Evolutionary conservation across 2,329 filamentous ascomycete species (phyloP).

Genomic region (Phialophora expanda): DNA sequence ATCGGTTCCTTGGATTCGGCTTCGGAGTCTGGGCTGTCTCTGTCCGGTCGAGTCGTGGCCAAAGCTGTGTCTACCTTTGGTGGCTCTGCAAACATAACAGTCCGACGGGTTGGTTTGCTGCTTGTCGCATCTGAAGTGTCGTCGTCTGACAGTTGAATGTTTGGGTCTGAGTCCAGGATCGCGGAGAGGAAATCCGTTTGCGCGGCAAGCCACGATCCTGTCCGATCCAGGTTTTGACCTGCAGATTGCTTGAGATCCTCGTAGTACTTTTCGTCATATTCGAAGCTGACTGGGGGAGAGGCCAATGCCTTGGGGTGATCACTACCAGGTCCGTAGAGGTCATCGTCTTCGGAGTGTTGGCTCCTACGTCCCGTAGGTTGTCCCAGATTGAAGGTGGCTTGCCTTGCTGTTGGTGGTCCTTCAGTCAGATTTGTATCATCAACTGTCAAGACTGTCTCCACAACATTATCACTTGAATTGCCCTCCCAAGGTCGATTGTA

Average conservation of each 20-base stretch:
- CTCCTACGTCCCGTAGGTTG: slow-evolving; percentile 9
- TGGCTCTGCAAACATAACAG: slow-evolving; percentile 20
- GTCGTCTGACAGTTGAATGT: slow-evolving; percentile 27
- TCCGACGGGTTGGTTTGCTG: slow-evolving; percentile 19
- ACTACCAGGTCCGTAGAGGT: slow-evolving; percentile 36
- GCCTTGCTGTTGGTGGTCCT: slow-evolving; percentile 69
- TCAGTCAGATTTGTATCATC: slow-evolving; percentile 56
- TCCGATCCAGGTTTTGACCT: slow-evolving; percentile 78
- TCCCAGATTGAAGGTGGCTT: slow-evolving; percentile 38
- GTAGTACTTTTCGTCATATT: slow-evolving; percentile 77
- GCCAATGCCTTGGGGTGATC: slow-evolving; percentile 35
- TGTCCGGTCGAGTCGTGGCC: slow-evolving; percentile 46
- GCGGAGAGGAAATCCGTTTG: slow-evolving; percentile 78
- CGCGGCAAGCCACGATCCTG: slow-evolving; percentile 81
- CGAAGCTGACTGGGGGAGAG: slow-evolving; percentile 55
- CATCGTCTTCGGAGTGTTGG: slow-evolving; percentile 33
- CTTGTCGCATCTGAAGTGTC: not conserved
- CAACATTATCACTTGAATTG: slow-evolving; percentile 46
- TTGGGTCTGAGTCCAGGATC: slow-evolving; percentile 62
- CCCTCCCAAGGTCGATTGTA: slow-evolving; percentile 80
- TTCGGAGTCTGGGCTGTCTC: slow-evolving; percentile 51
- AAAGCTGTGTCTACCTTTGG: slow-evolving; percentile 23
- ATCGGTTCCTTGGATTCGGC: slow-evolving; percentile 67
- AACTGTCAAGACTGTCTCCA: slow-evolving; percentile 72
- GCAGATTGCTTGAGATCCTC: slow-evolving; percentile 73